Base-by-base conservation (phyloP, 306 rosid genomes). In the Begonia fuchsioides region DNA sequence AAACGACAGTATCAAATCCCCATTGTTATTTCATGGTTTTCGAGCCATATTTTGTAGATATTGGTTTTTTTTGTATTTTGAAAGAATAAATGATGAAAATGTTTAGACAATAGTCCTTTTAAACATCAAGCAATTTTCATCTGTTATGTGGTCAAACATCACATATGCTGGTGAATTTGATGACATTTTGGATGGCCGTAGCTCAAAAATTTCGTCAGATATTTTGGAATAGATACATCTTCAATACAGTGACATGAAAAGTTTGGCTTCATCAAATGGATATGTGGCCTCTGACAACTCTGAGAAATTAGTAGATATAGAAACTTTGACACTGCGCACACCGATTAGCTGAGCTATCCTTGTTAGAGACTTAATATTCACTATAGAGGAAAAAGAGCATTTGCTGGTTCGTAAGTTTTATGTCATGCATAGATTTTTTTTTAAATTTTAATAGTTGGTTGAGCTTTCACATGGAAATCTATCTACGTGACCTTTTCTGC, bases 141-240 rank as follows among this genome's bases (percentile, higher is more conserved):
- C 14, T 10, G 47, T 49, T 44, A 11, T 48, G 15, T 26, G 39
- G 14, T 40, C 46, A 35, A 59, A 38, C 43, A 15, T 47, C 60
- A 60, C 50, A 52, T 54, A 48, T 74, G 66, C 79, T 81, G 98
- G 94, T 57, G 98, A 90, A 66, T 90, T 90, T 66, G 85, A 81
- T 59, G 95, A 85, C 63, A 47, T 85, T 63, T 71, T 90, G 73
- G 92, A 82, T 55, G 74, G 77, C 49, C 59, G 70, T 53, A 56
- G 66, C 61, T 64, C 81, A 26, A 59, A 62, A 38, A 63, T 67
- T 64, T 67, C 61, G 45, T 70, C 83, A 10, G 74, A 75, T 51
- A 54, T 66, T 11, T 38, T 51, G 50, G 95, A 85, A 74, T 77
- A 65, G 70, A 82, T 90, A 64, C 41, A 15, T 51, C 55, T 90